Conservation (phyloP, 2,329 filamentous ascomycete species). For the Fusarium setosum region DNA sequence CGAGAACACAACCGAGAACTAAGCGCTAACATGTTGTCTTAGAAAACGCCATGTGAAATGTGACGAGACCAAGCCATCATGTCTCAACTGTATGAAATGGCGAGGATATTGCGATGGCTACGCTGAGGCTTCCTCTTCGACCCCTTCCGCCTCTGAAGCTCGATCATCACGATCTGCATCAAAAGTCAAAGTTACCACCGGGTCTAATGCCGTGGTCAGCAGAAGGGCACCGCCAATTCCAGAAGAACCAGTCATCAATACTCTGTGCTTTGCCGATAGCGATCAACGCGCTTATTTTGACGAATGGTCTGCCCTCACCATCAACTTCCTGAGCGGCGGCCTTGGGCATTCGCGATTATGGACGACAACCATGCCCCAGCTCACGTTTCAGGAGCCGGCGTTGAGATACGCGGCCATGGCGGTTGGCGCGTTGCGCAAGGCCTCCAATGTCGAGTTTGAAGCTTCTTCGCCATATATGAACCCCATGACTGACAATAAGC, state of each 20-base stretch:
- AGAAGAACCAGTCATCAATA: constrained; percentile 49
- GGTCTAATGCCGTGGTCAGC: constrained; percentile 42
- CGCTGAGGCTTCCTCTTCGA: constrained; percentile 26
- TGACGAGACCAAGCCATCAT: constrained; percentile 54
- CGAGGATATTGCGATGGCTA: constrained; percentile 54
- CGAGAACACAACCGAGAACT: background rate
- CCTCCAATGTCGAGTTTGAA: constrained; percentile 41
- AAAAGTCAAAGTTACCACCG: constrained; percentile 29
- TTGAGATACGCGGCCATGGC: constrained; percentile 55
- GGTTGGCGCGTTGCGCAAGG: constrained; percentile 52
- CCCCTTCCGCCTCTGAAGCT: constrained; percentile 7
- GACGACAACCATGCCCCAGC: constrained; percentile 54
- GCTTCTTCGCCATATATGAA: constrained; percentile 27
- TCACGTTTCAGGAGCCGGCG: constrained; percentile 51
- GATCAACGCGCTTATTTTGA: constrained; percentile 53
- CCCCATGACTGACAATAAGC: constrained; percentile 46
- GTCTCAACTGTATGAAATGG: constrained; percentile 56
- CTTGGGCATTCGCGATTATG: constrained; percentile 50
- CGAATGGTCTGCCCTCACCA: constrained; percentile 50
- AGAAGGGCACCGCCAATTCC: constrained; percentile 46
- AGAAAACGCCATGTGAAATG: constrained; percentile 57
- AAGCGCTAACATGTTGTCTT: constrained; percentile 18
- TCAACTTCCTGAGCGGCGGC: constrained; percentile 50
- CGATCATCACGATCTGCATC: constrained; percentile 16
- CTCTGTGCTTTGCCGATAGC: constrained; percentile 47